A percentile compares a stretch with the other conserved stretches of the same genome.
Evolutionary conservation across 75 land plant genomes (phyloP).

Genomic region (Cunninghamia lanceolata): DNA sequence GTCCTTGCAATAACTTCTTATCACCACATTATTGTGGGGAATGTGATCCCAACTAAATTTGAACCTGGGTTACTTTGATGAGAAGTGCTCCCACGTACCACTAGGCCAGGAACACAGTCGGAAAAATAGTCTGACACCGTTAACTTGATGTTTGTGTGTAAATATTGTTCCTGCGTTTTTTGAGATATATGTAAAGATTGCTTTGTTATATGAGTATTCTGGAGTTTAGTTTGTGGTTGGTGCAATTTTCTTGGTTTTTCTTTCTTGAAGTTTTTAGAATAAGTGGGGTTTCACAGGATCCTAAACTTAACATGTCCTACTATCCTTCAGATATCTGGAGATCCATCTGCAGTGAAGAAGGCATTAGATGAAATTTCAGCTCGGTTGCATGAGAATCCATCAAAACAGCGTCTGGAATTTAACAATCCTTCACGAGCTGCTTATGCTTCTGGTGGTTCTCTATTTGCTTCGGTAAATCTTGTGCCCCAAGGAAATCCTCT

Average conservation of each 20-base stretch:
- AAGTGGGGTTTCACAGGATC: neutral
- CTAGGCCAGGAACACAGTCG: neutral
- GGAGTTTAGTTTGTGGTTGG: neutral
- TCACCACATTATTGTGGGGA: neutral
- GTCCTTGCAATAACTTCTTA: neutral
- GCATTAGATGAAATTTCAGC: conserved; percentile 74
- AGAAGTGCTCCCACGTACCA: neutral
- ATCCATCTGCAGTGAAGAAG: conserved; percentile 62
- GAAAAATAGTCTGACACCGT: neutral
- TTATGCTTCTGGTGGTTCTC: conserved; percentile 55
- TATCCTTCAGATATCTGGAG: conserved; percentile 66
- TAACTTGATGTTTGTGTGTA: too few relatives aligned
- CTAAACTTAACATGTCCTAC: neutral
- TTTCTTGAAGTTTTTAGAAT: neutral
- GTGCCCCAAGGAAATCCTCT: conserved; percentile 37
- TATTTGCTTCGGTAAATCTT: conserved; percentile 26
- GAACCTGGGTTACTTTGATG: neutral
- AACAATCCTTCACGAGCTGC: conserved; percentile 38
- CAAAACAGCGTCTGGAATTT: conserved; percentile 66
- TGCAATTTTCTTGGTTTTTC: neutral
- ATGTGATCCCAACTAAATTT: neutral
- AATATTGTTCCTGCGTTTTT: neutral
- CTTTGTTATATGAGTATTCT: neutral
- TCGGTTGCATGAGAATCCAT: conserved; percentile 87
- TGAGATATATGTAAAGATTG: neutral